phyloP scores from a whole-genome alignment of 345 rosid species.

The Melastoma malabathricum region DNA sequence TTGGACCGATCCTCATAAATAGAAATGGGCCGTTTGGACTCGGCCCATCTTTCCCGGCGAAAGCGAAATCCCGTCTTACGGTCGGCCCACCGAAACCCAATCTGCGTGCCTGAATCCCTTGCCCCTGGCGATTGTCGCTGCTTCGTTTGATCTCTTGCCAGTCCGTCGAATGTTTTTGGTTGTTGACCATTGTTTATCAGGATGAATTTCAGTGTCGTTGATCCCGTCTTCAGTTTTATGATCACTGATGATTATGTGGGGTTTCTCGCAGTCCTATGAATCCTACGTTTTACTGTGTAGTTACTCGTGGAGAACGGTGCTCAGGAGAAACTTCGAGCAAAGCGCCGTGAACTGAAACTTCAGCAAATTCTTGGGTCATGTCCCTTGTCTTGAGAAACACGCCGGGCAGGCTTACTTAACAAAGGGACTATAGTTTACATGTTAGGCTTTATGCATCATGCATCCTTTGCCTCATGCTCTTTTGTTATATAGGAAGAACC shows the following conservation, averaged over 20 bases:
- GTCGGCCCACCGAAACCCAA: not conserved
- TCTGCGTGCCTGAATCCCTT: slow-evolving; percentile 1
- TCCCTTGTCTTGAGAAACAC: slow-evolving; percentile 69
- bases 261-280: too few species aligned
- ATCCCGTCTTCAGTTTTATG: not conserved
- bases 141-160: not conserved
- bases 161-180: not conserved
- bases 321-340: slow-evolving; percentile 64
- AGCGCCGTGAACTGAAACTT: slow-evolving; percentile 68
- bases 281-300: not conserved
- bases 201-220: slow-evolving; percentile 1
- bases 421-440: slow-evolving; percentile 33
- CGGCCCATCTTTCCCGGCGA: too few species aligned
- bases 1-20: too few species aligned
- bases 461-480: not conserved
- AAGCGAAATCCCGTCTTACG: too few species aligned
- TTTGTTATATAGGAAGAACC: not conserved
- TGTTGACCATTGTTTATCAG: not conserved
- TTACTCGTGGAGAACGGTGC: slow-evolving; percentile 2
- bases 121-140: not conserved
- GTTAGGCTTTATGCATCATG: not conserved
- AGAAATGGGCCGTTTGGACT: too few species aligned
- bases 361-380: slow-evolving; percentile 66
- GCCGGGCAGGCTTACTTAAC: slow-evolving; percentile 74
- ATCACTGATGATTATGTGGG: not conserved